These are phyloP conservation scores for Somion occarium DNA, from an alignment of 1,284 basidiomycete species.

Conservation along the genomic window DNA sequence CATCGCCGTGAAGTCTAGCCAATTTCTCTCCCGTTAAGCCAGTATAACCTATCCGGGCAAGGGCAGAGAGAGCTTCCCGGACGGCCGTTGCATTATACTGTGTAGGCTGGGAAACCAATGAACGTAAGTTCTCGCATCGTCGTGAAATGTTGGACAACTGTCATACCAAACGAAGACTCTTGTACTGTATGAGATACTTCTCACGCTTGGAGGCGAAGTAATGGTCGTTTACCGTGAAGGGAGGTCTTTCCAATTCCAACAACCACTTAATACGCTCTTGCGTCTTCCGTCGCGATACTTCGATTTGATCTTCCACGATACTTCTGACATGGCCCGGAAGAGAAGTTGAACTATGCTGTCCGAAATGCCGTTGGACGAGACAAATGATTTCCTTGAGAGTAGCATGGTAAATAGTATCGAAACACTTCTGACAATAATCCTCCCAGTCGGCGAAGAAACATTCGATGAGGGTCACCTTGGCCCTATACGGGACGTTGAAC, in stretches of 20 bases:
- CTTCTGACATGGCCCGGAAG: neutral
- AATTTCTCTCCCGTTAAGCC: constrained; percentile 8
- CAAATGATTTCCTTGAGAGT: neutral
- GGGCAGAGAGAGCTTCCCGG: neutral
- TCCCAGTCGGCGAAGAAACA: constrained; percentile 4
- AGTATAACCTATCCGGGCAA: neutral
- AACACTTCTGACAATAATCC: neutral
- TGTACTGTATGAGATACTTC: constrained; percentile 5
- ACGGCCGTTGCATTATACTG: too few species aligned
- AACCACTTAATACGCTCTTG: constrained; percentile 7
- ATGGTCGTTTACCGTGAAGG: constrained; percentile 9
- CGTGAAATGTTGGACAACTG: too few species aligned
- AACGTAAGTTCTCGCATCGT: too few species aligned
- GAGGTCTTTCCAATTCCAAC: constrained; percentile 7
- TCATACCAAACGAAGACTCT: constrained; percentile 1
- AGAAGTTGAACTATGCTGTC: neutral
- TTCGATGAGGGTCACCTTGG: constrained; percentile 6
- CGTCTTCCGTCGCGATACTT: constrained; percentile 3
- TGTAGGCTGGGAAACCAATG: too few species aligned
- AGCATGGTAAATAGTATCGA: neutral
- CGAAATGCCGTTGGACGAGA: constrained; percentile 5
- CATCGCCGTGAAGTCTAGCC: neutral
- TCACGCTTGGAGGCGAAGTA: constrained; percentile 9
- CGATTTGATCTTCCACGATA: constrained; percentile 9
- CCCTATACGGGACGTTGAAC: constrained; percentile 7